Evolutionary conservation across 106 monocot species (phyloP), one percentile per base, ranked within the genome.

Genomic region (Dioscorea zingiberensis): DNA sequence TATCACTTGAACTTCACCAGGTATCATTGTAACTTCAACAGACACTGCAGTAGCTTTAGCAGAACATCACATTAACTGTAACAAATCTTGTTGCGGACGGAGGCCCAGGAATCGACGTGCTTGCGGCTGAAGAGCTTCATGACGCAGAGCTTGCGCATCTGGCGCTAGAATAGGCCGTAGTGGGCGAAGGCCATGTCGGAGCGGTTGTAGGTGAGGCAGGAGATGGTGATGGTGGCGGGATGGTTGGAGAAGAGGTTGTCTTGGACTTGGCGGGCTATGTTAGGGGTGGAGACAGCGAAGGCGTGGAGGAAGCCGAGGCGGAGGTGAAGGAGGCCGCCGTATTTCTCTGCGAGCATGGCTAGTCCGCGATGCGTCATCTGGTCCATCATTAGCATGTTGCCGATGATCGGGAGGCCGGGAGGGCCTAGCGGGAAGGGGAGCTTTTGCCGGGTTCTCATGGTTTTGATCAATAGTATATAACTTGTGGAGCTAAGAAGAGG

Each of bases 111-210:
- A 78, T 82, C 83, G 21, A 85, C 84, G 12, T 88, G 88, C 47
- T 77, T 78, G 51, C 92, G 88, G 71, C 92, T 92, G 92, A 97
- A 97, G 55, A 97, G 97, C 74, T 84, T 84, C 67, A 86, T 69
- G 55, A 89, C 92, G 73, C 84, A 86, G 60, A 97, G 88, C 82
- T 97, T 97, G 47, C 97, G 81, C 83, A 92, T 92, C 72, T 92
- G 92, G 69, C 97, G 88, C 92, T 92, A 98, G 88, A 98, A 98
- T 44, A 85, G 88, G 13, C 97, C 92, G 86, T 92, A 89, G 77
- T 92, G 76, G 21, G 97, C 92, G 75, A 98, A 98, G 71, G 89
- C 97, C 97, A 98, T 92, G 81, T 98, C 97, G 49, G 82, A 73
- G 66, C 83, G 83, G 80, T 84, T 71, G 81, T 97, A 97, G 55